A percentile compares a stretch with the other conserved stretches of the same genome.
Evolutionary conservation across 164 flowering plant genomes (phyloP).

Genomic region (Liriodendron chinense): DNA sequence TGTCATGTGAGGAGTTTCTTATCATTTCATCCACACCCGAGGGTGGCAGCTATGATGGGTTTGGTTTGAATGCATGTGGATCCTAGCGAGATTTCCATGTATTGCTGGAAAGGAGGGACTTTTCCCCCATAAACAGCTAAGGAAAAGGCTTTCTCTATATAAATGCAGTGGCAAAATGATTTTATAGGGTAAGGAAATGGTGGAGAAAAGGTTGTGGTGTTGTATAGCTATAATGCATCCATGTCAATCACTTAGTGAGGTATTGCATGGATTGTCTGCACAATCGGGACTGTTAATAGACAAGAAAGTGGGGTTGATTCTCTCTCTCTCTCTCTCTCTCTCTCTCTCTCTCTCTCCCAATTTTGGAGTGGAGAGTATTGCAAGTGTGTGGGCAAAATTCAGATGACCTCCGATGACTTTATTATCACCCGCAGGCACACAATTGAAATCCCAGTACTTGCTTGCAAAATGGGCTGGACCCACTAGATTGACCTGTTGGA

Average conservation of each 20-base stretch:
- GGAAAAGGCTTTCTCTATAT: not conserved
- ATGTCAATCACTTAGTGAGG: conserved; percentile 24
- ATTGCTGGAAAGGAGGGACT: conserved; percentile 1
- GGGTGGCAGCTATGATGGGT: conserved; percentile 16
- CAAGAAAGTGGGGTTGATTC: not conserved
- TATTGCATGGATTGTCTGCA: conserved; percentile 14
- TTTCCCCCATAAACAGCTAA: not conserved
- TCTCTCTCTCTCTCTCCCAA: not conserved
- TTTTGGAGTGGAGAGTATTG: too few relatives aligned
- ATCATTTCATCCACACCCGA: conserved; percentile 9
- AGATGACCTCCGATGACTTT: not conserved
- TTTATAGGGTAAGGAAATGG: not conserved
- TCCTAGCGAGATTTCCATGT: conserved; percentile 11
- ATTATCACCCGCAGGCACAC: too few relatives aligned
- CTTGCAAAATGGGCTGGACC: too few relatives aligned
- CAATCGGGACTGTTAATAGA: conserved; percentile 6
- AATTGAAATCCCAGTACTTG: not conserved
- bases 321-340: too few relatives aligned
- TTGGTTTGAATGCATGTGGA: conserved; percentile 13
- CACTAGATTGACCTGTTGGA: too few relatives aligned
- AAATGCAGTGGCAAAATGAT: conserved; percentile 5
- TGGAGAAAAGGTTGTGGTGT: not conserved
- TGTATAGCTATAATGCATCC: conserved; percentile 23
- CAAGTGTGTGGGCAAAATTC: too few relatives aligned
- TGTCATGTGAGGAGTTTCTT: conserved; percentile 13